Conservation (phyloP, 352 stramenopile species). For the Pythium periplocum region DNA sequence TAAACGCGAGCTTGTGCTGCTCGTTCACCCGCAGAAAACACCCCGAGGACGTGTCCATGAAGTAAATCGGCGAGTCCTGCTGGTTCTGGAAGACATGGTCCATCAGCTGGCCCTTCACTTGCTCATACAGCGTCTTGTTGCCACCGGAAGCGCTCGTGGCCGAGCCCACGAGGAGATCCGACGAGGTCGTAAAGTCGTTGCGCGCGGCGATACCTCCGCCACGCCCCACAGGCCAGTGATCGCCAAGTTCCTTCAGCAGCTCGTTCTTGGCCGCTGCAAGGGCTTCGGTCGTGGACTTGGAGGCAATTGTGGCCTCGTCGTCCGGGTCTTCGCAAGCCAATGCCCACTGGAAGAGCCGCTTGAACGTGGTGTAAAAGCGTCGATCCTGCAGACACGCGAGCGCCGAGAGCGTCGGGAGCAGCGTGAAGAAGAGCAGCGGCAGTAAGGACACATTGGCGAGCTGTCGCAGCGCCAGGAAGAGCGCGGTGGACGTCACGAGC, state of each 20-base stretch:
- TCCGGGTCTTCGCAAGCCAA: slow-evolving; percentile 12
- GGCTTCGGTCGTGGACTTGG: slow-evolving; percentile 13
- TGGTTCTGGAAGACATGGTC: slow-evolving; percentile 47
- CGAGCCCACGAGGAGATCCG: slow-evolving; percentile 1
- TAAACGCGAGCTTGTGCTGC: slow-evolving; percentile 70
- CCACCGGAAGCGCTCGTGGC: slow-evolving; percentile 11
- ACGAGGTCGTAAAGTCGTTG: too few species aligned
- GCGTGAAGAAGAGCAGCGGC: slow-evolving; percentile 42
- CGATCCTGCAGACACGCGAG: slow-evolving; percentile 36
- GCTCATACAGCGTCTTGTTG: slow-evolving; percentile 63
- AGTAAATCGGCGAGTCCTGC: slow-evolving; percentile 53
- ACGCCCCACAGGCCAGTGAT: slow-evolving; percentile 25
- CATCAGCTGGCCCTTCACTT: slow-evolving; percentile 44
- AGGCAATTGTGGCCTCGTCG: slow-evolving; percentile 1
- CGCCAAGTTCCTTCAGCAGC: slow-evolving; percentile 37
- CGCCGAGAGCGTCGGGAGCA: slow-evolving; percentile 44
- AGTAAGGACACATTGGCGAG: slow-evolving; percentile 19
- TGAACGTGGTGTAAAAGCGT: slow-evolving; percentile 27
- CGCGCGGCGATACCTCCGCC: too few species aligned
- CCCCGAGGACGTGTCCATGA: slow-evolving; percentile 53
- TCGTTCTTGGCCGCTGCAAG: slow-evolving; percentile 30
- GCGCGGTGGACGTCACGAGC: slow-evolving; percentile 14
- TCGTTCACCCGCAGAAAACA: slow-evolving; percentile 49
- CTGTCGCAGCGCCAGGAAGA: slow-evolving; percentile 11
- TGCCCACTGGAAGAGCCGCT: slow-evolving; percentile 20